Evolutionary conservation across 1,284 basidiomycete genomes (phyloP).

Genomic region (Fomitopsis pinicola): DNA sequence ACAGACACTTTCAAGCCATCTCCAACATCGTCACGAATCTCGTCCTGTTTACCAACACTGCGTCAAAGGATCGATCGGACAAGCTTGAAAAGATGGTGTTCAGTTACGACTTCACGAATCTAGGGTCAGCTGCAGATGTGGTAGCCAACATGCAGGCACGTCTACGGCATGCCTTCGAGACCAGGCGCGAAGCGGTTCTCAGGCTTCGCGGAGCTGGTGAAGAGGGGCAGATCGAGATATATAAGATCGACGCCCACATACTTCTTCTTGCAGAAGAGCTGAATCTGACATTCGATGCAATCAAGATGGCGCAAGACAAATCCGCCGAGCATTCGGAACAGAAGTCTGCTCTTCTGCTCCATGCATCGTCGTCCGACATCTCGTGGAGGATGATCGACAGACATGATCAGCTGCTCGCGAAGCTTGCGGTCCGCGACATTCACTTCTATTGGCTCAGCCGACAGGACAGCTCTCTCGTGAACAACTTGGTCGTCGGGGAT

Average conservation of each 20-base stretch:
- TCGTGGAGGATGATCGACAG: slow-evolving; percentile 94
- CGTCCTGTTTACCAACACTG: slow-evolving; percentile 85
- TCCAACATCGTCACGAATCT: slow-evolving; percentile 89
- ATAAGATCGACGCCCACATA: slow-evolving; percentile 76
- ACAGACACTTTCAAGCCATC: slow-evolving; percentile 83
- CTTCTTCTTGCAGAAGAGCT: slow-evolving; percentile 79
- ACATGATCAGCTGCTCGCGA: slow-evolving; percentile 73
- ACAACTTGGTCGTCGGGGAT: slow-evolving; percentile 75
- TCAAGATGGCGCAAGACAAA: slow-evolving; percentile 78
- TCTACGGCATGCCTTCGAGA: slow-evolving; percentile 66
- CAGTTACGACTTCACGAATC: slow-evolving; percentile 88
- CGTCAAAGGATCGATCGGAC: slow-evolving; percentile 72
- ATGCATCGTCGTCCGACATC: slow-evolving; percentile 82
- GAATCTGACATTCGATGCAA: slow-evolving; percentile 85
- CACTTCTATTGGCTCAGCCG: slow-evolving; percentile 85
- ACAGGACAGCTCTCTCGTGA: slow-evolving; percentile 86
- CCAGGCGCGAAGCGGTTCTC: slow-evolving; percentile 48
- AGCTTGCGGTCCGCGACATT: slow-evolving; percentile 79
- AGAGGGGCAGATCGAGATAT: slow-evolving; percentile 49
- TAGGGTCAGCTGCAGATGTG: slow-evolving; percentile 61
- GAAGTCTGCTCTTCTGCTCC: slow-evolving; percentile 79
- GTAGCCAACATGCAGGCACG: slow-evolving; percentile 75
- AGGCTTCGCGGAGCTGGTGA: slow-evolving; percentile 37
- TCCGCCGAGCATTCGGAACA: slow-evolving; percentile 69
- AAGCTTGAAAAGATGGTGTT: slow-evolving; percentile 84